These are phyloP conservation scores for Barbarea vulgaris DNA, from an alignment of 345 rosid species.

Conservation along the genomic window DNA sequence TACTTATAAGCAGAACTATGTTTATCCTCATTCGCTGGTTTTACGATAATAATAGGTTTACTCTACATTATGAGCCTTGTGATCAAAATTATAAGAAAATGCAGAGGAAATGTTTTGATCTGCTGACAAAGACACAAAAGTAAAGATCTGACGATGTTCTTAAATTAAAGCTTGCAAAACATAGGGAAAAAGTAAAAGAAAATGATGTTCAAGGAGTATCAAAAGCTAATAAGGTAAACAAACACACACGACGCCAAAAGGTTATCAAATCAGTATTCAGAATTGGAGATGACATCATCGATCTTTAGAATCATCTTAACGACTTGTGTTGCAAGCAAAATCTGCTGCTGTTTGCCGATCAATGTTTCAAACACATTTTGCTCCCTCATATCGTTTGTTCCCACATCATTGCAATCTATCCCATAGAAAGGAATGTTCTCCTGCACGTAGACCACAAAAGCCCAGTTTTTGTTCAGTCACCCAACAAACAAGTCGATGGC, in stretches of 20 bases:
- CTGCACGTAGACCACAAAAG: conserved; percentile 42
- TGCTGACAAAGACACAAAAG: not conserved
- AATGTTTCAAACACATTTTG: conserved; percentile 92
- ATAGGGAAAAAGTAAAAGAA: not conserved
- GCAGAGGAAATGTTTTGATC: not conserved
- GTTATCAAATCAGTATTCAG: conserved; percentile 56
- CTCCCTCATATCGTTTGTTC: conserved; percentile 93
- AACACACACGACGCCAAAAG: not conserved
- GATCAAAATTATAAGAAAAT: not conserved
- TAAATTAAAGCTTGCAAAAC: conserved; percentile 11
- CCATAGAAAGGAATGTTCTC: conserved; percentile 80
- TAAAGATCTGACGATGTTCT: conserved; percentile 4
- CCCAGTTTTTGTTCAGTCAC: not conserved
- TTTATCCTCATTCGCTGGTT: not conserved
- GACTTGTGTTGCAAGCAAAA: conserved; percentile 95
- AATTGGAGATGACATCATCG: conserved; percentile 90
- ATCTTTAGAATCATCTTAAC: conserved; percentile 97
- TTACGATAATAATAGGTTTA: not conserved
- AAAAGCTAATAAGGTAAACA: conserved; percentile 12
- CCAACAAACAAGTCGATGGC: not conserved
- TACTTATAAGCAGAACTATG: not conserved
- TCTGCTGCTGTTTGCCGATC: conserved; percentile 98
- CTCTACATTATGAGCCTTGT: not conserved
- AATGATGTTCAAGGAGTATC: conserved; percentile 4
- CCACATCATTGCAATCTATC: conserved; percentile 92